Base-by-base conservation (phyloP, 2,329 filamentous ascomycete genomes). In the Pseudocercospora macadamiae region DNA sequence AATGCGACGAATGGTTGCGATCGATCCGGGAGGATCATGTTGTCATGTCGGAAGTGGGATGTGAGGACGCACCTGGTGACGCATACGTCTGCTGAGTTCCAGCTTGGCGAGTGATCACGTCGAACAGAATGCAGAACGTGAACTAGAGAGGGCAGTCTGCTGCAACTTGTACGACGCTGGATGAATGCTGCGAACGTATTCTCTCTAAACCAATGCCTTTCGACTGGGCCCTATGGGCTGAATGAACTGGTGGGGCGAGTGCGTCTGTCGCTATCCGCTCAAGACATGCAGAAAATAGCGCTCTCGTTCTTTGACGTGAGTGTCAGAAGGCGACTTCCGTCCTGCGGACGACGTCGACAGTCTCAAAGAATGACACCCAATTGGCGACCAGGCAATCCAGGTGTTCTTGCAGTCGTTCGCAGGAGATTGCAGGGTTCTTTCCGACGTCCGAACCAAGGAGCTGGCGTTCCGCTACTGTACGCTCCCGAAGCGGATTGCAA, bases 381-480 rank as follows among this genome's bases (percentile, higher is more conserved):
- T 58, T 49, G 60, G 47, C 59, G 57, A 63, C 57, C 47, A 61
- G 59, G 59, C 48, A 64, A 57, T 65, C 60, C 64, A 58, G 64
- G 57, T 64, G 63, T 49, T 64, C 63, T 62, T 66, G 68, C 69
- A 71, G 68, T 66, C 67, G 71, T 73, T 73, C 71, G 70, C 70
- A 72, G 70, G 70, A 73, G 68, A 72, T 73, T 72, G 69, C 70
- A 73, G 69, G 70, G 64, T 68, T 67, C 55, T 68, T 65, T 60
- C 67, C 63, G 69, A 64, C 60, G 64, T 62, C 66, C 57, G 64
- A 57, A 61, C 70, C 69, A 68, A 67, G 64, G 66, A 60, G 63
- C 65, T 68, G 70, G 68, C 64, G 61, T 60, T 65, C 62, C 64
- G 66, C 68, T 70, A 67, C 69, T 71, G 70, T 67, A 59, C 60